A percentile compares a stretch with the other conserved stretches of the same genome.
phyloP scores from a whole-genome alignment of 371 early-diverging fungal species.

The Batkoa obscura region DNA sequence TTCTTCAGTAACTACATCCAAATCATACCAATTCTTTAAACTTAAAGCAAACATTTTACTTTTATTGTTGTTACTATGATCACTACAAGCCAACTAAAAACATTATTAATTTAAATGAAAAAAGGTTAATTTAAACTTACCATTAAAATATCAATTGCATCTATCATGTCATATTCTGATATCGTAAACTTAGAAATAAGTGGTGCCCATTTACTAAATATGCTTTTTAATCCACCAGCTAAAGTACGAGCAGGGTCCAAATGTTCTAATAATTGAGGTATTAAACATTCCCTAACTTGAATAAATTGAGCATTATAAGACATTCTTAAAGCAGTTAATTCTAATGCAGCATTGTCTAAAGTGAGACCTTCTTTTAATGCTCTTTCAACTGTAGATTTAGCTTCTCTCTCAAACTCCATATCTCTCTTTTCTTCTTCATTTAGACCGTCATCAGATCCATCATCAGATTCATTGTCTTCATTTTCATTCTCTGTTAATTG shows the following conservation, averaged over 20 bases:
- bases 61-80: constrained; percentile 32
- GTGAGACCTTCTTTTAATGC: constrained; percentile 58
- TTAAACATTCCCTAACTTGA: constrained; percentile 51
- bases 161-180: constrained; percentile 53
- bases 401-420: constrained; percentile 45
- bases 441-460: constrained; percentile 15
- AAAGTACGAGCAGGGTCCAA: constrained; percentile 17
- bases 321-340: constrained; percentile 81
- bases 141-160: constrained; percentile 41
- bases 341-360: constrained; percentile 58
- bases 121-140: constrained; percentile 9
- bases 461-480: constrained; percentile 20
- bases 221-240: neutral
- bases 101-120: constrained; percentile 9
- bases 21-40: constrained; percentile 37
- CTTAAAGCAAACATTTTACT: constrained; percentile 22
- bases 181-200: constrained; percentile 51
- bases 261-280: constrained; percentile 37
- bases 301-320: constrained; percentile 64
- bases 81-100: constrained; percentile 21
- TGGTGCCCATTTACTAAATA: constrained; percentile 18
- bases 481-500: constrained; percentile 13
- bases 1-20: constrained; percentile 70
- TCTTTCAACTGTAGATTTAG: constrained; percentile 53
- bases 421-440: constrained; percentile 24